Percentiles rank a stretch among this genome's conserved stretches.
phyloP scores from a whole-genome alignment of 2,329 filamentous ascomycete genomes.

The Zalaria sp. region DNA sequence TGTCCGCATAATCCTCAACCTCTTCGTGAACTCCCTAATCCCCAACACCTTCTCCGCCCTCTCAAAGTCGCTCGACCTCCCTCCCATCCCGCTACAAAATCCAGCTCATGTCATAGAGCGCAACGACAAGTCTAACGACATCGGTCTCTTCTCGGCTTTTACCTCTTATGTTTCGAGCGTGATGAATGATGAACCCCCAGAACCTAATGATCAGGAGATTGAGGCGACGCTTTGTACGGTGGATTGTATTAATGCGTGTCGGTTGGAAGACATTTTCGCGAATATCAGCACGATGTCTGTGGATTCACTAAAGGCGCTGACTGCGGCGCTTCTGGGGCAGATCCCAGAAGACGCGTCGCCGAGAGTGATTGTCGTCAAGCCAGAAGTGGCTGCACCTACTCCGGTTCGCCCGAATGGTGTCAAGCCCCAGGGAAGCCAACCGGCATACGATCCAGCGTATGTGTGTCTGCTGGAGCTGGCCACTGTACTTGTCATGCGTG shows the following conservation, averaged over 20 bases:
- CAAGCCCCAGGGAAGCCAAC: conserved; percentile 39
- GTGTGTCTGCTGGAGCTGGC: conserved; percentile 87
- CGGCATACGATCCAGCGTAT: conserved; percentile 69
- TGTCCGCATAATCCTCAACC: conserved; percentile 81
- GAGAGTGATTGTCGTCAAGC: conserved; percentile 76
- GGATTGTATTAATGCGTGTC: conserved; percentile 84
- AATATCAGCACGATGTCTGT: conserved; percentile 62
- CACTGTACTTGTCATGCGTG: conserved; percentile 65
- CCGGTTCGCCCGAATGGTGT: conserved; percentile 44
- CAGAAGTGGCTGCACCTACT: conserved; percentile 56
- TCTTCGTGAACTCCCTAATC: conserved; percentile 90
- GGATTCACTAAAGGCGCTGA: conserved; percentile 44
- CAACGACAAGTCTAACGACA: conserved; percentile 61
- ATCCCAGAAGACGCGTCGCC: conserved; percentile 76
- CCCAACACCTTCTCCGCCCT: conserved; percentile 60
- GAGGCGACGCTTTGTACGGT: conserved; percentile 91
- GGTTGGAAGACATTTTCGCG: conserved; percentile 65
- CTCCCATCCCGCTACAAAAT: conserved; percentile 75
- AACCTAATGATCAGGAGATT: conserved; percentile 92
- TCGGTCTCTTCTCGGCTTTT: conserved; percentile 82
- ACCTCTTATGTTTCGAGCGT: conserved; percentile 98
- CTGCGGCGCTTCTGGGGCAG: conserved; percentile 63
- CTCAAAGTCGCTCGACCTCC: conserved; percentile 53
- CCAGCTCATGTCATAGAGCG: conserved; percentile 89
- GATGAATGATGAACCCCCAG: conserved; percentile 90